Evolutionary conservation across 495 filamentous ascomycete species (phyloP).

Genomic region (Penicillium samsonianum): DNA sequence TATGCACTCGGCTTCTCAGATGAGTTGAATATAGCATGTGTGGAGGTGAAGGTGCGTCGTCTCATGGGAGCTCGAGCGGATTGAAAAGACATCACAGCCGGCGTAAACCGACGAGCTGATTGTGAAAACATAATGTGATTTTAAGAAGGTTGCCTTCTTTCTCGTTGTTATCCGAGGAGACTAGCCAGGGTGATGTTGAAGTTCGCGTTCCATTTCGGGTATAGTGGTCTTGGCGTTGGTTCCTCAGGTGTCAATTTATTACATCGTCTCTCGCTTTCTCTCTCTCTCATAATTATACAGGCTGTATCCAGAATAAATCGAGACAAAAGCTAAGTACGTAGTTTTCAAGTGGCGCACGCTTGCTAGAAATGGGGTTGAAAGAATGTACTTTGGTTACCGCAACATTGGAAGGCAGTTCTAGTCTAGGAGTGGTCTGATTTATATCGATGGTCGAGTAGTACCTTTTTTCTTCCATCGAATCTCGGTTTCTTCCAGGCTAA

Average conservation of each 20-base stretch:
- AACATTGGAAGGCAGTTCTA: too few relatives aligned
- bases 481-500: neutral
- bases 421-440: too few relatives aligned
- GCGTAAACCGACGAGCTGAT: conserved; percentile 12
- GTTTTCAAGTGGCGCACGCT: neutral
- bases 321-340: neutral
- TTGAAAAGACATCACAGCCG: neutral
- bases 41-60: conserved; percentile 21
- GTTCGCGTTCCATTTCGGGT: conserved; percentile 7
- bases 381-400: neutral
- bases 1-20: conserved; percentile 28
- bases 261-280: too few relatives aligned
- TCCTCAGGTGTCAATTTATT: conserved; percentile 9
- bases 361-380: neutral
- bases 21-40: conserved; percentile 17
- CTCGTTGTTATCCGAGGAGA: neutral
- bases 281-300: neutral
- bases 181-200: conserved; percentile 8
- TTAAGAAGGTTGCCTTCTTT: neutral
- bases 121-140: conserved; percentile 13
- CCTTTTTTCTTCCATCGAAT: neutral
- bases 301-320: neutral
- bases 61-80: conserved; percentile 1
- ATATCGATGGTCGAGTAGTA: too few relatives aligned
- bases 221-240: conserved; percentile 6